Evolutionary conservation across 352 stramenopile species (phyloP), one percentile per base, ranked within the genome.

Genomic region (Pythium graminicola): DNA sequence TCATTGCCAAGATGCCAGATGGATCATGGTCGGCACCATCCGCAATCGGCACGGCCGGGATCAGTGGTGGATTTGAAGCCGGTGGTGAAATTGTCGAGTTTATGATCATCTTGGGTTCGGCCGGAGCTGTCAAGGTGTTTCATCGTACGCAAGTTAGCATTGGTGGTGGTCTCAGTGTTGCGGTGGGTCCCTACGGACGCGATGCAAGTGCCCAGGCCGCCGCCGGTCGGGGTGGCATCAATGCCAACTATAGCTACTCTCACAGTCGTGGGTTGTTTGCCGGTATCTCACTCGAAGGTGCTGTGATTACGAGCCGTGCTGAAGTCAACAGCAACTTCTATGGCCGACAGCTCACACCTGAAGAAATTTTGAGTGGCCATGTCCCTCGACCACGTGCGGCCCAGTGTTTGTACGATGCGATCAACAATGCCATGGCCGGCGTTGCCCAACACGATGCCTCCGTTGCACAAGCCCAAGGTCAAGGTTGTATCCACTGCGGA

Each of bases 271-370:
- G 93, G 5, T 67, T 98, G 1, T 98, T 97, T 58, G 89, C 85
- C 2, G 93, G 92, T 16, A 83, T 97, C 45, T 97, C 86, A 0
- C 68, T 98, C 31, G 87, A 97, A 57, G 93, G 93, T n/a, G 88
- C 89, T 23, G 66, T 97, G 8, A 88, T 98, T 55, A 84, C 83
- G 13, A 86, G 81, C 22, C 74, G 94, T 5, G 70, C 89, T n/a
- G 74, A 96, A 28, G 87, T 96, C 42, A 98, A 98, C 70, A 90
- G 89, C 67, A 96, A 95, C 33, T 98, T 98, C 66, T 98, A 98
- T 65, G 90, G 90, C 20, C 71, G 85, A 50, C 72, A 93, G 45
- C 54, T 89, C 10, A 86, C 77, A n/a, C 77, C 83, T 0, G 70
- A 85, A 28, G 73, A 85, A 44, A 91, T 95, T 51, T 57, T 95